Evolutionary conservation across 2,329 filamentous ascomycete genomes (phyloP).

Genomic region (Cordyceps fumosorosea): DNA sequence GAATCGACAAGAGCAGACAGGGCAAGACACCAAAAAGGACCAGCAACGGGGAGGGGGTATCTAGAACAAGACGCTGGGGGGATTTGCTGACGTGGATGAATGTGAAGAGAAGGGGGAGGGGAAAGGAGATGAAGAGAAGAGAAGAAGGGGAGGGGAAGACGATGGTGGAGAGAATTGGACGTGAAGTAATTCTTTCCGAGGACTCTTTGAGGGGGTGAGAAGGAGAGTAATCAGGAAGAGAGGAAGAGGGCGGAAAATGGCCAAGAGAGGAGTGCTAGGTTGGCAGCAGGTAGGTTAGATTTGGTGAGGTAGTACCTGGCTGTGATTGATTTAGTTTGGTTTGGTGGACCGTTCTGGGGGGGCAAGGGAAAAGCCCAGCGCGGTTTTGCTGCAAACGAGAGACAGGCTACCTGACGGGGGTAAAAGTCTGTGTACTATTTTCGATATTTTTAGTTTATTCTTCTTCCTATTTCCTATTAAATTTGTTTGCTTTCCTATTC

Average conservation of each 20-base stretch:
- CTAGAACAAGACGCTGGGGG: conserved; percentile 5
- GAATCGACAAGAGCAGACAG: neutral
- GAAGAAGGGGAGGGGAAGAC: conserved; percentile 17
- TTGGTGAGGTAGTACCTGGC: neutral
- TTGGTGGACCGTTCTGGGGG: conserved; percentile 5
- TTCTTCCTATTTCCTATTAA: neutral
- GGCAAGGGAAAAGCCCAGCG: neutral
- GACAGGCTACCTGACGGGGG: neutral
- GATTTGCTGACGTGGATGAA: conserved; percentile 15
- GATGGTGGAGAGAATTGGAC: conserved; percentile 17
- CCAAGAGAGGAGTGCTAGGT: conserved; percentile 1
- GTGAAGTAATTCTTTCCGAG: conserved; percentile 24
- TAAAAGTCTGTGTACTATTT: neutral
- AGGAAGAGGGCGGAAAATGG: conserved; percentile 6
- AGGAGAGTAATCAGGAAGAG: conserved; percentile 16
- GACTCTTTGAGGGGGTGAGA: conserved; percentile 19
- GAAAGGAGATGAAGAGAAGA: conserved; percentile 16
- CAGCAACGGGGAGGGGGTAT: conserved; percentile 7
- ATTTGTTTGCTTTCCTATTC: neutral
- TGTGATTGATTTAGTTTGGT: neutral
- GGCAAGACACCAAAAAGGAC: neutral
- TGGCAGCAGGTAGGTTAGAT: neutral
- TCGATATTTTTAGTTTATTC: neutral
- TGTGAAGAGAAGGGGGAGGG: conserved; percentile 17
- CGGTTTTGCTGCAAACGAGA: neutral